Evolutionary conservation across 225 moss, liverwort and hornwort species (phyloP).

Genomic region (Pseudisothecium myosuroides): DNA sequence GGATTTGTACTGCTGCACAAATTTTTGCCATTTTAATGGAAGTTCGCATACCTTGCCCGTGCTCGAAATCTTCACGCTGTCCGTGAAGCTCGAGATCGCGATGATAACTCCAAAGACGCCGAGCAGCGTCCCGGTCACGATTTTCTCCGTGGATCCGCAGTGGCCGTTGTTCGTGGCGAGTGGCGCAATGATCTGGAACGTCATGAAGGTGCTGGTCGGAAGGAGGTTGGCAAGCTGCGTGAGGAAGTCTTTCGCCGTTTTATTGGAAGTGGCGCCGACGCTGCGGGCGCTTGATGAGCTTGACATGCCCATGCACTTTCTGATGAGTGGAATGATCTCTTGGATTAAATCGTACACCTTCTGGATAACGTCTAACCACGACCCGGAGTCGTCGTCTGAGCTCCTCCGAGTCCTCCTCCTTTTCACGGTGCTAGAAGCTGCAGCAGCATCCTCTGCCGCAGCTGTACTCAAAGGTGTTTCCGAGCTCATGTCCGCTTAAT

Average conservation of each 20-base stretch:
- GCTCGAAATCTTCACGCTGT: conserved; percentile 44
- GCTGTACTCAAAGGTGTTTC: neutral
- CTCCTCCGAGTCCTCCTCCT: neutral
- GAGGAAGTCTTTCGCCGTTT: conserved; percentile 22
- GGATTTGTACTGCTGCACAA: neutral
- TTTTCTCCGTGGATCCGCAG: conserved; percentile 37
- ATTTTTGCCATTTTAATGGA: neutral
- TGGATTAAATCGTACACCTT: neutral
- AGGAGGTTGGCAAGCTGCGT: conserved; percentile 56
- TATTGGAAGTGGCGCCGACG: neutral
- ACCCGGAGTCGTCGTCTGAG: neutral
- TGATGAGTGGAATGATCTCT: conserved; percentile 4
- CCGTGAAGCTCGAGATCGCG: conserved; percentile 37
- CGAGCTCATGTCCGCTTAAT: neutral
- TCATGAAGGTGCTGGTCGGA: conserved; percentile 57
- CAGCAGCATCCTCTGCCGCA: neutral
- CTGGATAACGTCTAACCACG: conserved; percentile 12
- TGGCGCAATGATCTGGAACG: conserved; percentile 57
- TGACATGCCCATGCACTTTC: neutral
- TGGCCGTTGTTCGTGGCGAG: conserved; percentile 61
- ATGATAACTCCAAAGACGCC: conserved; percentile 25
- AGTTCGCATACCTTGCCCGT: conserved; percentile 8
- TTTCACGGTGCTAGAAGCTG: neutral
- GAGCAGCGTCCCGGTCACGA: conserved; percentile 37
- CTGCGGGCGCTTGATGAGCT: neutral